These are phyloP conservation scores for Mrakia frigida DNA, from an alignment of 768 basidiomycete species.

Conservation along the genomic window DNA sequence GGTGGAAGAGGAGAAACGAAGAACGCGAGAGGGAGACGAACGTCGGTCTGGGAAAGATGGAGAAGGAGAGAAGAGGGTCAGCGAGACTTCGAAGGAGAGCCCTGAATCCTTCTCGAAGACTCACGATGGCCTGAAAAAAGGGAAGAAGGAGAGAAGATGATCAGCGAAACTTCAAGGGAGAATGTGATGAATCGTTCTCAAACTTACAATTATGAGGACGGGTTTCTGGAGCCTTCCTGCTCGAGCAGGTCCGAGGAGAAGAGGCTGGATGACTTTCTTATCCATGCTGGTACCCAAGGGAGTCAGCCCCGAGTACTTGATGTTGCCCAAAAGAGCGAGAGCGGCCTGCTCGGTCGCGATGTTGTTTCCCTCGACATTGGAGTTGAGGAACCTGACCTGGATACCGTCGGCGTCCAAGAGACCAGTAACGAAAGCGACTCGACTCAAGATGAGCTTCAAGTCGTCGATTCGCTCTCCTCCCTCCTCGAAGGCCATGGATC, in stretches of 20 bases:
- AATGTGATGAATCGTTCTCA: no score
- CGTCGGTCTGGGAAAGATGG: no score
- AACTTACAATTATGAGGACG: slow-evolving; percentile 45
- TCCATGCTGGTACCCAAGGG: slow-evolving; percentile 44
- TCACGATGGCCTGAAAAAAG: no score
- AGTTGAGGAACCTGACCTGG: slow-evolving; percentile 48
- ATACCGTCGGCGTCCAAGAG: slow-evolving; percentile 48
- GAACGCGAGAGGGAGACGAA: no score
- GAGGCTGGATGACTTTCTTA: slow-evolving; percentile 38
- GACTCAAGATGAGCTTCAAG: slow-evolving; percentile 44
- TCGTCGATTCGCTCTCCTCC: slow-evolving; percentile 48
- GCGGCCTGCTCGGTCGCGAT: slow-evolving; percentile 43
- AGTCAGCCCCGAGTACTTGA: slow-evolving; percentile 42
- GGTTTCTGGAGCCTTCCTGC: slow-evolving; percentile 45
- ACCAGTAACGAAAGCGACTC: slow-evolving; percentile 45
- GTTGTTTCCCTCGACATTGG: slow-evolving; percentile 45
- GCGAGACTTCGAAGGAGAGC: slow-evolving; percentile 34
- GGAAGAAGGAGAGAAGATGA: no score
- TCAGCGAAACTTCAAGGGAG: no score
- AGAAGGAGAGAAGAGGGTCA: slow-evolving; percentile 18
- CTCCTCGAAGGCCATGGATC: slow-evolving; percentile 46
- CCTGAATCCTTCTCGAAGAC: no score
- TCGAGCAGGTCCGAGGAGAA: slow-evolving; percentile 37
- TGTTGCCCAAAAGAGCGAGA: slow-evolving; percentile 41
- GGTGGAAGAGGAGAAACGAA: no score